These are phyloP conservation scores for Neofusicoccum kwambonambiense DNA, from an alignment of 2,329 filamentous ascomycete genomes.

Conservation along the genomic window DNA sequence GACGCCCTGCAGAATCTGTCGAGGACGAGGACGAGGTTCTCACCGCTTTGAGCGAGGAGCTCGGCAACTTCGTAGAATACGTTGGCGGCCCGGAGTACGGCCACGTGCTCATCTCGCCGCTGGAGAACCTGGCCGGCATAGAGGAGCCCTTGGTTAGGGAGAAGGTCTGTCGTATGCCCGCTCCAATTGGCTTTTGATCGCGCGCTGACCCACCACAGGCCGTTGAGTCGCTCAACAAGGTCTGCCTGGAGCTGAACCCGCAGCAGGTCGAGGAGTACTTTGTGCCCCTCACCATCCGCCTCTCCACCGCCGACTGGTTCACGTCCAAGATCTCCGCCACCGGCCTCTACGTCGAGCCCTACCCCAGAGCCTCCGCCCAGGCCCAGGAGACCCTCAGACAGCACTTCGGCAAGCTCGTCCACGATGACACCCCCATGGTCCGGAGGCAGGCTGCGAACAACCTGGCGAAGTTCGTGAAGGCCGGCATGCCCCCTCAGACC, in stretches of 20 bases:
- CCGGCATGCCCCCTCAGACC: conserved; percentile 78
- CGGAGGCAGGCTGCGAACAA: conserved; percentile 95
- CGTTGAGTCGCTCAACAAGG: conserved; percentile 98
- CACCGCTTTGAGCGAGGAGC: conserved; percentile 93
- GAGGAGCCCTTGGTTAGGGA: conserved; percentile 97
- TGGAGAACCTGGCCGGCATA: conserved; percentile 97
- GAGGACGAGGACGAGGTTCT: conserved; percentile 99
- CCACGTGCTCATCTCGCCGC: conserved; percentile 91
- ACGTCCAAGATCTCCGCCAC: conserved; percentile 98
- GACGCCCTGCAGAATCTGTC: conserved; percentile 72
- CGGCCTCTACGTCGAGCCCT: conserved; percentile 89
- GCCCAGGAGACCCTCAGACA: conserved; percentile 88
- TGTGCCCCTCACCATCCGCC: conserved; percentile 89
- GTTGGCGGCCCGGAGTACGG: conserved; percentile 91
- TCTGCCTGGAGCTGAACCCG: conserved; percentile 86
- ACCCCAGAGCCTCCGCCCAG: conserved; percentile 83
- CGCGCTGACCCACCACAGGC: conserved; percentile 59
- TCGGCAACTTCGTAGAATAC: conserved; percentile 95
- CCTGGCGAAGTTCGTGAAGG: conserved; percentile 94
- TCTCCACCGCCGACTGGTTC: conserved; percentile 99
- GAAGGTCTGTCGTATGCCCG: conserved; percentile 62
- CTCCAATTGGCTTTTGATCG: neutral
- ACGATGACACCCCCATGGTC: conserved; percentile 99
- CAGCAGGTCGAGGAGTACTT: conserved; percentile 97
- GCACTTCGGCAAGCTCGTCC: conserved; percentile 88